A percentile compares a stretch with the other conserved stretches of the same genome.
These are phyloP conservation scores for Mikania micrantha DNA, from an alignment of 129 eudicot species.

Conservation along the genomic window DNA sequence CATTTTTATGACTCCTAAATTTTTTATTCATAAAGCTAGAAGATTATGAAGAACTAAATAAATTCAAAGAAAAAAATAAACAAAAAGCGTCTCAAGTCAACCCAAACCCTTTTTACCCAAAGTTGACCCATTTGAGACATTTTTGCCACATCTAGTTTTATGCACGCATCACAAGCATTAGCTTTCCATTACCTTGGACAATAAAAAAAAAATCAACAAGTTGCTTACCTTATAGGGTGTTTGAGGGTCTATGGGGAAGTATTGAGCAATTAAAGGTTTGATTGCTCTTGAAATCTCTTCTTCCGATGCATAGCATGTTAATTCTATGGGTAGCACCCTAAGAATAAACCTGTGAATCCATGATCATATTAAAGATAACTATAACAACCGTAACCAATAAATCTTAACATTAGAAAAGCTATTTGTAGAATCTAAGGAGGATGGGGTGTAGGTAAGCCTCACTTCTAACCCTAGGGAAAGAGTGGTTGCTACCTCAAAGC, in stretches of 20 bases:
- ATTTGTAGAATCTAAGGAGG: too few relatives aligned
- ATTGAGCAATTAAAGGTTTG: conserved; percentile 59
- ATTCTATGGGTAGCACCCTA: conserved; percentile 81
- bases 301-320: conserved; percentile 86
- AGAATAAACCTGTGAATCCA: conserved; percentile 60
- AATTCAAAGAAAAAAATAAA: not conserved
- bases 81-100: not conserved
- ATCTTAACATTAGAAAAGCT: too few relatives aligned
- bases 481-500: too few relatives aligned
- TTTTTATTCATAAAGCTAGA: not conserved
- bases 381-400: too few relatives aligned
- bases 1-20: not conserved
- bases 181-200: not conserved
- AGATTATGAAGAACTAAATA: not conserved
- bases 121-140: not conserved
- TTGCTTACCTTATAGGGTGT: conserved; percentile 60
- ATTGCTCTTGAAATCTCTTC: conserved; percentile 84
- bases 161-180: not conserved
- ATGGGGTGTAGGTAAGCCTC: too few relatives aligned
- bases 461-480: too few relatives aligned
- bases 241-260: conserved; percentile 70
- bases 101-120: not conserved
- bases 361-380: not conserved
- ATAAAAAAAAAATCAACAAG: not conserved
- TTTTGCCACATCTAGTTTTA: not conserved